Conservation (phyloP, 371 early-diverging fungal species). For the Rhizopus microsporus region DNA sequence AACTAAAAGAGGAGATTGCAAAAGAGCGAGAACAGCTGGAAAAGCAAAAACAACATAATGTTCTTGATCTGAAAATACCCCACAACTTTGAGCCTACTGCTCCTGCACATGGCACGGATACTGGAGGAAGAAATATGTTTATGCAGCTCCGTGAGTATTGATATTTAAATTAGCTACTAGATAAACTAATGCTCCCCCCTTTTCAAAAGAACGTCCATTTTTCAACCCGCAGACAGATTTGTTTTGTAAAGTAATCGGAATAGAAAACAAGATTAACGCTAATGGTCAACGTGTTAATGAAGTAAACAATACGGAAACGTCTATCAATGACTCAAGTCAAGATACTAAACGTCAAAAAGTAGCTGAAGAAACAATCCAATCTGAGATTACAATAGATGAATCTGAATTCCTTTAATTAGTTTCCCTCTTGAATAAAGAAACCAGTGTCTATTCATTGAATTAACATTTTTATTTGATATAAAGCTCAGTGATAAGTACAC, state of each 20-base stretch:
- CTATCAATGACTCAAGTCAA: slow-evolving; percentile 1
- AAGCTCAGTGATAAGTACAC: no score
- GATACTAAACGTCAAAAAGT: slow-evolving; percentile 5
- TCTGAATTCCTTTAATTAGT: slow-evolving; percentile 15
- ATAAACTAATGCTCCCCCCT: not conserved
- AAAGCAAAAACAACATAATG: slow-evolving; percentile 18
- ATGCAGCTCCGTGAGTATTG: slow-evolving; percentile 29
- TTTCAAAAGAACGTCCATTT: slow-evolving; percentile 36
- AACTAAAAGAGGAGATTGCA: slow-evolving; percentile 30
- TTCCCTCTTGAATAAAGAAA: no score
- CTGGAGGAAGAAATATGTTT: slow-evolving; percentile 25
- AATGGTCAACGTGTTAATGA: not conserved
- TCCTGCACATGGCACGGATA: slow-evolving; percentile 34
- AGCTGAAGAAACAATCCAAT: slow-evolving; percentile 5
- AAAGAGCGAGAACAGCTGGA: slow-evolving; percentile 31
- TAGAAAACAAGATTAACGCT: slow-evolving; percentile 58
- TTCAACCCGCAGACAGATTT: slow-evolving; percentile 71
- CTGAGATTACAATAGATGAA: slow-evolving; percentile 28
- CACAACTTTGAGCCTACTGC: slow-evolving; percentile 63
- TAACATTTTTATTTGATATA: no score
- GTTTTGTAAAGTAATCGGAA: slow-evolving; percentile 62
- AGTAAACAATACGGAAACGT: not conserved
- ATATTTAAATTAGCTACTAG: not conserved
- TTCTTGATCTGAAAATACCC: slow-evolving; percentile 62
- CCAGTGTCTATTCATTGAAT: no score